phyloP scores from a whole-genome alignment of 2,329 filamentous ascomycete species.

The Monascus ruber region DNA sequence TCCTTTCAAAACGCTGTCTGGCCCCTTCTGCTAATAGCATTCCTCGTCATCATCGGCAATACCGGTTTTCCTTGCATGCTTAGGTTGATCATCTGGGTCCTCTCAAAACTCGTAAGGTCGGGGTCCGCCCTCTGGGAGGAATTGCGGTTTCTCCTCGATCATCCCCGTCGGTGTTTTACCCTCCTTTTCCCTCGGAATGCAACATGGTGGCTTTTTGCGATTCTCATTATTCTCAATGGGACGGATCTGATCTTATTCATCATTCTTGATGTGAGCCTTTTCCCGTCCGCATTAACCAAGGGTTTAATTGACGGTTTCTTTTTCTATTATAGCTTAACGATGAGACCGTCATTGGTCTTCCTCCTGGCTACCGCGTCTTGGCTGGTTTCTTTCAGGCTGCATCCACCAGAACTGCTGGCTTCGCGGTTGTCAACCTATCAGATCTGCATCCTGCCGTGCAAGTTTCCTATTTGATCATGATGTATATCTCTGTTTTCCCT shows the following conservation, averaged over 20 bases:
- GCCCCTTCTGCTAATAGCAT: conserved; percentile 64
- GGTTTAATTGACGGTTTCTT: conserved; percentile 8
- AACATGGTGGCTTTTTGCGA: conserved; percentile 92
- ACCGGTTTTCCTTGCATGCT: conserved; percentile 93
- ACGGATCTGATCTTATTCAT: conserved; percentile 86
- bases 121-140: conserved; percentile 75
- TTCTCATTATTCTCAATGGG: conserved; percentile 69
- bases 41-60: conserved; percentile 88
- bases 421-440: conserved; percentile 67
- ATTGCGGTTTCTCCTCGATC: conserved; percentile 78
- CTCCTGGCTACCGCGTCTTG: conserved; percentile 64
- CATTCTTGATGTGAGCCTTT: conserved; percentile 62
- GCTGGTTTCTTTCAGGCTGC: conserved; percentile 85
- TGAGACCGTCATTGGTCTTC: conserved; percentile 53
- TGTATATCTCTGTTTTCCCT: conserved; percentile 97
- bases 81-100: conserved; percentile 79
- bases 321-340: conserved; percentile 52
- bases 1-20: conserved; percentile 71
- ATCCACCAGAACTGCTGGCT: conserved; percentile 82
- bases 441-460: conserved; percentile 80
- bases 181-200: conserved; percentile 80
- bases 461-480: conserved; percentile 94
- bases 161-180: conserved; percentile 92
- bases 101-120: conserved; percentile 54
- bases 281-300: conserved; percentile 1